Base-by-base conservation (phyloP, 2,329 filamentous ascomycete genomes). In the Madurella fahalii region DNA sequence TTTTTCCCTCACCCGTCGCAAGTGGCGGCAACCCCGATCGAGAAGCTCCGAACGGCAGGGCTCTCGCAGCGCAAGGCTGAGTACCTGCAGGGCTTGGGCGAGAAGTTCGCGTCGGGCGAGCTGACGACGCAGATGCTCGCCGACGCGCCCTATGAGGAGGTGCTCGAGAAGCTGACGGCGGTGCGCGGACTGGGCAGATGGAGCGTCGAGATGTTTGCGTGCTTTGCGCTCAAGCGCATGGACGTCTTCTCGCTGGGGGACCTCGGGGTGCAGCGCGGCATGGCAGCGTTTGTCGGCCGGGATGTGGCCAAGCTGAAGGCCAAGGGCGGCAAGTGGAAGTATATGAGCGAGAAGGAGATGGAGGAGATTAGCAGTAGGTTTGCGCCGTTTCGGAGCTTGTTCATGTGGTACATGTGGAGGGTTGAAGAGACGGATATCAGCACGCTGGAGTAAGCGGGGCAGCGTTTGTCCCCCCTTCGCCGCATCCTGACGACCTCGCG, bases 341-440 rank as follows among this genome's bases (percentile, higher is more conserved):
- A 97, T 70, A 96, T 97, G 91, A 82, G 80, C 37, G 94, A 97
- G 73, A 82, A 84, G 68, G 94, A 97, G 57, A 97, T 99, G 94
- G 69, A 87, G 57, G 88, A 91, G 61, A 78, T 90, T 60, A 85
- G 90, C 12, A 87, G 86, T 54, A 83, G 78, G 67, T 99, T 95
- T 70, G 80, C 81, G 54, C 94, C 93, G 3, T 97, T 95, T 72
- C 86, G 92, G 67, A 94, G 87, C 64, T 69, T 96, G 42, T 96
- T 96, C 66, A 96, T 96, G 92, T 96, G 92, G 92, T 95, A 95
- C 69, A 95, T 96, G 89, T 96, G 93, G 92, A 78, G 87, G 56
- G 84, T 93, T 11, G 87, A 87, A 67, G 84, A 90, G 67, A 90
- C 90, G 4, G 87, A 95, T 69, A 73, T 92, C 25, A 83, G 78